These are phyloP conservation scores for Trichoderma guizhouense DNA, from an alignment of 2,329 filamentous ascomycete genomes.

Conservation along the genomic window DNA sequence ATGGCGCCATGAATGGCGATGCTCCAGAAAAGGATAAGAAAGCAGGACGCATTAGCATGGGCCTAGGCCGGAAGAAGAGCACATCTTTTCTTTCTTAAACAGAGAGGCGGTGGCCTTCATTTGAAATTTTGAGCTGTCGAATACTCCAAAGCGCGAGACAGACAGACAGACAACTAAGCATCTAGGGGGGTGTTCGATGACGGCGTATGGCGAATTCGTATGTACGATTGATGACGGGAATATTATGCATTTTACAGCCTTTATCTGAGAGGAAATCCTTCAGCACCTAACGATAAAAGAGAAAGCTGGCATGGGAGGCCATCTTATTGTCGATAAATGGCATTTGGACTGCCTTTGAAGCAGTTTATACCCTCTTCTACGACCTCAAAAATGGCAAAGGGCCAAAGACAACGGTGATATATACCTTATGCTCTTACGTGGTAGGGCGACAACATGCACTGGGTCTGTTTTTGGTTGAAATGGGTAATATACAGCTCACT, in stretches of 20 bases:
- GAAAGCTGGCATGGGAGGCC: not conserved
- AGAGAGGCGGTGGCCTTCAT: not conserved
- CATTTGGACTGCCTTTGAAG: not conserved
- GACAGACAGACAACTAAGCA: not conserved
- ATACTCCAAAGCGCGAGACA: not conserved
- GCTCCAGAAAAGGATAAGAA: constrained; percentile 50
- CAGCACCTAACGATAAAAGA: not conserved
- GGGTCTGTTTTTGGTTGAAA: not conserved
- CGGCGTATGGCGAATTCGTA: constrained; percentile 16
- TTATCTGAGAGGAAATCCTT: not conserved
- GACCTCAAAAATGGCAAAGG: not conserved
- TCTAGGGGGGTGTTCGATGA: not conserved
- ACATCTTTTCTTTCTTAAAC: constrained; percentile 39
- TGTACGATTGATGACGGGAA: constrained; percentile 23
- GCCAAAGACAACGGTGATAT: not conserved
- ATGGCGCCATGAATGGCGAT: constrained; percentile 33
- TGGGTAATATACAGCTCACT: not conserved
- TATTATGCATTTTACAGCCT: constrained; percentile 7
- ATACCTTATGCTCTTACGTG: not conserved
- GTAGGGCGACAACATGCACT: not conserved
- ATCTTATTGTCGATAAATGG: not conserved
- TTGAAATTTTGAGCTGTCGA: constrained; percentile 7
- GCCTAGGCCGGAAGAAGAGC: constrained; percentile 70
- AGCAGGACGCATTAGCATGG: constrained; percentile 64
- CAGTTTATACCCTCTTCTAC: not conserved